Base-by-base conservation (phyloP, 306 rosid genomes). In the Prosopis cineraria region DNA sequence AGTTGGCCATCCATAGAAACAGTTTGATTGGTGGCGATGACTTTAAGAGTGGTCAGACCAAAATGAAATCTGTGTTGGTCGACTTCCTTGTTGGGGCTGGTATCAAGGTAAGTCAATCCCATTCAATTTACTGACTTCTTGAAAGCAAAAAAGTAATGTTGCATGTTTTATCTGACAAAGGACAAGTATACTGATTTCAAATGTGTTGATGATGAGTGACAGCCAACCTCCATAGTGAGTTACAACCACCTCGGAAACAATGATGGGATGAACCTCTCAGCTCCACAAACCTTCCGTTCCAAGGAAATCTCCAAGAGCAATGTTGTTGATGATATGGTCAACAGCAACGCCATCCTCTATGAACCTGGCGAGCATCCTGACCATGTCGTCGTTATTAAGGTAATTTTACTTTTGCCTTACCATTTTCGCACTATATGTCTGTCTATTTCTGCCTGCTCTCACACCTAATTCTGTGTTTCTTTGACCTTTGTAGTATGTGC, bases 41-140 rank as follows among this genome's bases (percentile, higher is more conserved):
- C 84, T 95, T 95, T 66, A 95, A 95, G 87, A 95, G 98, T 88
- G 98, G 98, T 69, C 98, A 95, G 76, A 95, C 98, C 81, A 95
- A 95, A 85, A 95, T 95, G 93, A 95, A 95, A 81, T 95, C 97
- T 70, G 97, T 92, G n/a, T 62, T 94, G 83, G 98, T 94, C 2
- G 98, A 94, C 86, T 94, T 92, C 85, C 98, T 94, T 68, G 98
- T 94, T 20, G 98, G 98, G 30, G 98, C 98, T 82, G 98, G 98
- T 59, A 95, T 95, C 80, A 95, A 95, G 96, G 97, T 90, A 88
- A 41, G 63, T 44, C 72, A 3, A 9, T 25, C 30, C 22, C 58
- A 4, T 39, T 65, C 6, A 20, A n/a, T 8, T 40, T 67, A 20
- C 4, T 10, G 13, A 24, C 9, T 68, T 27, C 43, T 58, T 78